These are phyloP conservation scores for Arthrobotrys musiformis DNA, from an alignment of 2,329 filamentous ascomycete genomes.

Conservation along the genomic window DNA sequence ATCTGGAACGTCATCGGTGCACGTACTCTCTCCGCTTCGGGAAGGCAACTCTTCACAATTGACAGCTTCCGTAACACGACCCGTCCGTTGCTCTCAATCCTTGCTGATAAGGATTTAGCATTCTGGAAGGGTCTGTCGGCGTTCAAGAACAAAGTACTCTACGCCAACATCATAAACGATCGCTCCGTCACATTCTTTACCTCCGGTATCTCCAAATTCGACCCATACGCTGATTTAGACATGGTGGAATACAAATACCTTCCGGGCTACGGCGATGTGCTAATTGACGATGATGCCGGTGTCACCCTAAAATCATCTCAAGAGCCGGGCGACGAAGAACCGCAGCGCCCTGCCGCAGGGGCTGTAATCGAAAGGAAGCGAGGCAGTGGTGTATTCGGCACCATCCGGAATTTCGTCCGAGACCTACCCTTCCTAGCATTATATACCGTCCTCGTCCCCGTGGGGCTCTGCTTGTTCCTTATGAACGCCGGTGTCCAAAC, in stretches of 20 bases:
- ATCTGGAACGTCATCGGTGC: conserved; percentile 87
- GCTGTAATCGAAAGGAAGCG: not conserved
- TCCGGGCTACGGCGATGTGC: conserved; percentile 76
- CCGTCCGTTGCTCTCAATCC: conserved; percentile 79
- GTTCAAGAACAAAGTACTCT: conserved; percentile 81
- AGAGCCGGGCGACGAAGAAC: conserved; percentile 58
- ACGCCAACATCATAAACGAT: conserved; percentile 89
- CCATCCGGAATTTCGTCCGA: conserved; percentile 62
- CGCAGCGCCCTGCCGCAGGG: not conserved
- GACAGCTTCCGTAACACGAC: conserved; percentile 85
- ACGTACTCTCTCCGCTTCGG: conserved; percentile 81
- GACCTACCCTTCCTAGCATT: conserved; percentile 73
- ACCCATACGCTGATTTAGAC: conserved; percentile 78
- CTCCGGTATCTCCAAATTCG: conserved; percentile 77
- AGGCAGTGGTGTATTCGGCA: conserved; percentile 10
- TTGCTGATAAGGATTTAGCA: conserved; percentile 84
- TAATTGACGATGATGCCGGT: conserved; percentile 73
- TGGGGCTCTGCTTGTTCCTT: conserved; percentile 77
- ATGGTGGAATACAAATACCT: conserved; percentile 78
- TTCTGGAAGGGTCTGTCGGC: conserved; percentile 81
- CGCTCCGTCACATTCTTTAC: conserved; percentile 73
- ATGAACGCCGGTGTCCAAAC: conserved; percentile 81
- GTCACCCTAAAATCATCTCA: conserved; percentile 61
- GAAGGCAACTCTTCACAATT: conserved; percentile 85
- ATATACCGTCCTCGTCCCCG: conserved; percentile 76